Evolutionary conservation across 768 basidiomycete species (phyloP), one percentile per base, ranked within the genome.

Genomic region (Calvatia gigantea): DNA sequence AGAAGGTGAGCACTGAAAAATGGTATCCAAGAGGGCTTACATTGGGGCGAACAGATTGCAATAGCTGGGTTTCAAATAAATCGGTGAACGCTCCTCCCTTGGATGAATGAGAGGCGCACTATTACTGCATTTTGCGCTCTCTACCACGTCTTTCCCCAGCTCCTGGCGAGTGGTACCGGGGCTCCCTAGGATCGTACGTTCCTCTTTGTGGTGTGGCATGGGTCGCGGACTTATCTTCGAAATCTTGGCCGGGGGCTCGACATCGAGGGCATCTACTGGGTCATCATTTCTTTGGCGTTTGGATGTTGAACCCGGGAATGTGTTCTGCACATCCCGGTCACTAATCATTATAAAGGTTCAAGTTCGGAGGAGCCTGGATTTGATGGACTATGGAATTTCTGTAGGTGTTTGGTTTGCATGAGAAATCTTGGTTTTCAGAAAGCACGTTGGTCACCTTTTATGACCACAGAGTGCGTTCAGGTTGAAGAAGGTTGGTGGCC

Each of bases 211-310:
- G 23, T 32, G 11, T 9, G 19, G 39, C n/a, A 11, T 15, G 6
- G 31, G 41, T 2, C 43, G 42, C 25, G 32, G 33, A 32, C 21
- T 43, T 25, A 43, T 54, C 17, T 37, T 54, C 19, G 32, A 27
- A n/a, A 54, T 27, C 43, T 54, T 54, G 2, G 41, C 14, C 1
- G 43, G 52, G 25, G 52, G 52, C 21, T 27, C 43, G n/a, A 11
- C 31, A n/a, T 44, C 43, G 4, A 27, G 42, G 28, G 21, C 9
- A 9, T 54, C 42, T 7, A 14, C 25, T 12, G 32, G n/a, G n/a
- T 54, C 52, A 21, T 44, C 32, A 15, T 42, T 15, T 45, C 52
- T 44, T 33, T 45, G 42, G 31, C 52, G 42, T 35, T 54, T 54
- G 29, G 15, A 28, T 15, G 14, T n/a, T 15, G 50, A 19, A 25